These are phyloP conservation scores for Spatholobus suberectus DNA, from an alignment of 306 rosid species.

Conservation along the genomic window DNA sequence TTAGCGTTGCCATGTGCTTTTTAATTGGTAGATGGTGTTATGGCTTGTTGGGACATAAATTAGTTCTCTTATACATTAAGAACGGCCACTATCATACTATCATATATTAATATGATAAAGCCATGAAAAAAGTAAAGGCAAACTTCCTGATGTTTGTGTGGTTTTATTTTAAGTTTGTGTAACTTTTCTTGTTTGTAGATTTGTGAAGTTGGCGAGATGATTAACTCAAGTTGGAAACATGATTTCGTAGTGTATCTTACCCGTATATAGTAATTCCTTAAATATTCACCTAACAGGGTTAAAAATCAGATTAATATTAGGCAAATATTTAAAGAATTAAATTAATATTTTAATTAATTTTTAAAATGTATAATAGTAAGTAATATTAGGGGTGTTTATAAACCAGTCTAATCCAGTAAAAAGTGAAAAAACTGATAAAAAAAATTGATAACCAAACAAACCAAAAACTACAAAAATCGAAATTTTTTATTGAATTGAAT, in stretches of 20 bases:
- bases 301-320: neutral
- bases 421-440: too few species aligned
- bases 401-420: too few species aligned
- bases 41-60: neutral
- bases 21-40: constrained; percentile 15
- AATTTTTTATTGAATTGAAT: too few species aligned
- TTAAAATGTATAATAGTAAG: neutral
- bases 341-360: neutral
- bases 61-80: neutral
- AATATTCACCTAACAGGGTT: too few species aligned
- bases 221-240: too few species aligned
- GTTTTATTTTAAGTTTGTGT: constrained; percentile 8
- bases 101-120: constrained; percentile 5
- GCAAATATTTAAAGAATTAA: neutral
- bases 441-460: too few species aligned
- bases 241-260: too few species aligned
- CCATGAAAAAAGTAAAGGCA: neutral
- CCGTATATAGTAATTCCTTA: too few species aligned
- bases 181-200: constrained; percentile 4
- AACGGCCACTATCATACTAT: neutral
- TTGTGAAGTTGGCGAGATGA: constrained; percentile 17
- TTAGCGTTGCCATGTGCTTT: too few species aligned
- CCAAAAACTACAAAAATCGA: too few species aligned
- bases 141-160: neutral
- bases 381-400: too few species aligned